These are phyloP conservation scores for Boletus edulis DNA, from an alignment of 768 basidiomycete species.

Conservation along the genomic window DNA sequence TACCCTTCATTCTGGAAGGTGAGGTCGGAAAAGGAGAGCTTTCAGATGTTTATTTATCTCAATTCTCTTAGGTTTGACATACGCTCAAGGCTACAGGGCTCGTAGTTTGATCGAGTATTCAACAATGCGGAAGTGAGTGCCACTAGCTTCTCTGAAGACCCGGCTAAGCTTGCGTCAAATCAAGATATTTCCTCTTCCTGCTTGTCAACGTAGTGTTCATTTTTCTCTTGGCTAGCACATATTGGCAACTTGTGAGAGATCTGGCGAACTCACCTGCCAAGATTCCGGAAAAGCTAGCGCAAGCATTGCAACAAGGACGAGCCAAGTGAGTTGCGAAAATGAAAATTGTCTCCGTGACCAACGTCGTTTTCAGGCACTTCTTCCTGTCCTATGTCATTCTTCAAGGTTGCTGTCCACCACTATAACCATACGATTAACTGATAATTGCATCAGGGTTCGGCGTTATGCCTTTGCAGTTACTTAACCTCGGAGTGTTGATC, in stretches of 20 bases:
- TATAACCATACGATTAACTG: neutral
- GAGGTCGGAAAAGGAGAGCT: slow-evolving; percentile 1
- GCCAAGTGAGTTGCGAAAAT: slow-evolving; percentile 48
- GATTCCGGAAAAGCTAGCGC: slow-evolving; percentile 89
- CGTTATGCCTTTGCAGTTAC: slow-evolving; percentile 92
- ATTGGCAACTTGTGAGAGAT: slow-evolving; percentile 88
- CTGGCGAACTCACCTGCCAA: slow-evolving; percentile 92
- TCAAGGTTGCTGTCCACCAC: slow-evolving; percentile 50
- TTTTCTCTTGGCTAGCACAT: slow-evolving; percentile 88
- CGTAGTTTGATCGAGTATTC: slow-evolving; percentile 94
- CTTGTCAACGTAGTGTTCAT: slow-evolving; percentile 93
- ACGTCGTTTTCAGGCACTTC: slow-evolving; percentile 54
- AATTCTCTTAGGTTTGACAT: slow-evolving; percentile 58
- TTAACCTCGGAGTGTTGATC: slow-evolving; percentile 87
- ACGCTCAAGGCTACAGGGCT: slow-evolving; percentile 87
- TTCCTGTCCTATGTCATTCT: slow-evolving; percentile 83
- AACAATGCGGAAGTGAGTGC: slow-evolving; percentile 79
- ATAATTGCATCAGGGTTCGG: slow-evolving; percentile 59
- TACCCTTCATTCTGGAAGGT: slow-evolving; percentile 93
- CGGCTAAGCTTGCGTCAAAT: slow-evolving; percentile 6
- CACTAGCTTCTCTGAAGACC: neutral
- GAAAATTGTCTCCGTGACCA: slow-evolving; percentile 9
- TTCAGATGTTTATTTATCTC: neutral
- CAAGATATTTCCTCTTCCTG: slow-evolving; percentile 91
- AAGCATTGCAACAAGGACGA: slow-evolving; percentile 72